phyloP scores from a whole-genome alignment of 2,329 filamentous ascomycete genomes.

The Arthroderma uncinatum region DNA sequence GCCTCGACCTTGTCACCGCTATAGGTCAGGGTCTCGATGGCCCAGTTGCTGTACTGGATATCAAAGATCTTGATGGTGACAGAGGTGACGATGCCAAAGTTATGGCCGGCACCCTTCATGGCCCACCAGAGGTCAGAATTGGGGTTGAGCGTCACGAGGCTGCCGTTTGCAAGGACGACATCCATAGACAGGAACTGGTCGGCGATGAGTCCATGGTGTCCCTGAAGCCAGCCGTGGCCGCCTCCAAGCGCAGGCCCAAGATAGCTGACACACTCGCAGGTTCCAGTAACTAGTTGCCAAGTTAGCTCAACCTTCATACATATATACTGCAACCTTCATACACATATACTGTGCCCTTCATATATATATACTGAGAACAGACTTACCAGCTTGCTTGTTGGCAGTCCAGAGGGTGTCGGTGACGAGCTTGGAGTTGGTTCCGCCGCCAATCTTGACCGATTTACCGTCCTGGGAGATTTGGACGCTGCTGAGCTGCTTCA shows the following conservation, averaged over 20 bases:
- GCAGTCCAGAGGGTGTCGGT: constrained; percentile 41
- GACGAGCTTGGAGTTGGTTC: constrained; percentile 37
- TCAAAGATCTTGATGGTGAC: constrained; percentile 38
- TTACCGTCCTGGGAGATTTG: constrained; percentile 34
- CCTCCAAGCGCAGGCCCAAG: constrained; percentile 46
- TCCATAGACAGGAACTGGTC: constrained; percentile 45
- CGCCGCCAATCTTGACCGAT: constrained; percentile 41
- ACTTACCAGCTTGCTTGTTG: constrained; percentile 41
- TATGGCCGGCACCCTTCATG: constrained; percentile 47
- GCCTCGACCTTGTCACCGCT: constrained; percentile 41
- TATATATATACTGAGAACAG: neutral
- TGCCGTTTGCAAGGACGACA: constrained; percentile 43
- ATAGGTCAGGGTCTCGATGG: constrained; percentile 36
- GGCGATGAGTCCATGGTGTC: constrained; percentile 42
- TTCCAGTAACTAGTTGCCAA: constrained; percentile 33
- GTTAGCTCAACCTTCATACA: neutral
- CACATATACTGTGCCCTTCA: too few relatives aligned
- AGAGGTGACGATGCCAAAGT: constrained; percentile 47
- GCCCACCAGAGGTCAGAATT: constrained; percentile 47
- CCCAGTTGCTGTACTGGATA: constrained; percentile 29
- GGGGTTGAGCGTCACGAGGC: constrained; percentile 28
- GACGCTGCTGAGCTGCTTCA: constrained; percentile 37
- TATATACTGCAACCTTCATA: too few relatives aligned
- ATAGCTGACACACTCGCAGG: constrained; percentile 42
- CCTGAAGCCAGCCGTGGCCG: constrained; percentile 46